A percentile compares a stretch with the other conserved stretches of the same genome.
These are phyloP conservation scores for Hemileccinum rubropunctum DNA, from an alignment of 768 basidiomycete genomes.

Conservation along the genomic window DNA sequence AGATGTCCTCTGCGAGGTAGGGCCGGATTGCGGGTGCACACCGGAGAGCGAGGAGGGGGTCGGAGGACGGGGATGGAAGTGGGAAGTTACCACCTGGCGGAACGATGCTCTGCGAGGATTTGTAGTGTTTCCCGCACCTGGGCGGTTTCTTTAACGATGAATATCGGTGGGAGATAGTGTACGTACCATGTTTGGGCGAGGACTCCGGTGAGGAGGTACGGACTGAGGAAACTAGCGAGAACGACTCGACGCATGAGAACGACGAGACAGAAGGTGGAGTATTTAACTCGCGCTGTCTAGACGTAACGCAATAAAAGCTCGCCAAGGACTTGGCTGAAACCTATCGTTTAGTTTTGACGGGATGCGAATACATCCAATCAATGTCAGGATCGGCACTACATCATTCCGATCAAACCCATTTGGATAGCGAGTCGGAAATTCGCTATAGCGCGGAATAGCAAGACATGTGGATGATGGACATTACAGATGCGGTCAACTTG, in stretches of 20 bases:
- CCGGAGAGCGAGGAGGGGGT: constrained; percentile 53
- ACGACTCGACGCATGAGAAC: constrained; percentile 12
- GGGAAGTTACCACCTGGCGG: constrained; percentile 53
- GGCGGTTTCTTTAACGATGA: neutral
- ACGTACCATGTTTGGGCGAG: constrained; percentile 32
- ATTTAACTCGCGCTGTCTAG: too few species aligned
- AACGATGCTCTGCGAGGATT: constrained; percentile 38
- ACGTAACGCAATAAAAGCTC: too few species aligned
- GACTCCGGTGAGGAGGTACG: constrained; percentile 13
- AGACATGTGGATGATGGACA: too few species aligned
- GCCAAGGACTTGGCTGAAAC: too few species aligned
- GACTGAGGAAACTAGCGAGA: constrained; percentile 4
- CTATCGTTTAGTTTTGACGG: too few species aligned
- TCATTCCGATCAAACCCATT: too few species aligned
- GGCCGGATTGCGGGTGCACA: constrained; percentile 59
- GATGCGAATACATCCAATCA: too few species aligned
- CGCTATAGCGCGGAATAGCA: too few species aligned
- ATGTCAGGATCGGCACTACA: too few species aligned
- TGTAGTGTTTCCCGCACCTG: constrained; percentile 61
- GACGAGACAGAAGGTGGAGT: too few species aligned
- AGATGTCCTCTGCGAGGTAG: constrained; percentile 54
- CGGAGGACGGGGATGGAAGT: constrained; percentile 33
- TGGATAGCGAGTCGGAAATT: too few species aligned
- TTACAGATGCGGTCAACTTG: too few species aligned
- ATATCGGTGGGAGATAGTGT: neutral